phyloP scores from a whole-genome alignment of 1,284 basidiomycete species.

The Calocybe gambosa region DNA sequence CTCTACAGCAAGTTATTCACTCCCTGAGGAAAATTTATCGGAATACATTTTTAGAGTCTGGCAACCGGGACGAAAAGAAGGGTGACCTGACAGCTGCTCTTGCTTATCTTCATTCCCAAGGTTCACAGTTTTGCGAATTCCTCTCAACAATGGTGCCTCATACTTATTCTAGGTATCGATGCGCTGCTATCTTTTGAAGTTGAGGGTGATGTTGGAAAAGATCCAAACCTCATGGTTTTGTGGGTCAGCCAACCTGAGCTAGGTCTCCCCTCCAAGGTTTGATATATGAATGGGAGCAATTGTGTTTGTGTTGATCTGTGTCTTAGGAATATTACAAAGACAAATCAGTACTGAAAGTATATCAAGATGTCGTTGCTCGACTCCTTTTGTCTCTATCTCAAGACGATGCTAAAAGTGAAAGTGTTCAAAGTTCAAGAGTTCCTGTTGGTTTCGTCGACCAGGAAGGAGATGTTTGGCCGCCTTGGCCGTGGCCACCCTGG shows the following conservation, averaged over 20 bases:
- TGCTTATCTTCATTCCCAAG: slow-evolving; percentile 82
- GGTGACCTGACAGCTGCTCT: slow-evolving; percentile 72
- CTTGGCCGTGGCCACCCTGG: slow-evolving; percentile 86
- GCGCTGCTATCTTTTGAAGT: slow-evolving; percentile 75
- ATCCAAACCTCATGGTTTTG: slow-evolving; percentile 82
- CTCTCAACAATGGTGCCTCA: neutral
- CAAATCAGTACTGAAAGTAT: slow-evolving; percentile 60
- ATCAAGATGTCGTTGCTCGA: slow-evolving; percentile 64
- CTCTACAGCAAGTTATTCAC: slow-evolving; percentile 55
- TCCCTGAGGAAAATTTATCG: slow-evolving; percentile 52
- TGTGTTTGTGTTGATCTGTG: neutral
- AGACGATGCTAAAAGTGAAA: slow-evolving; percentile 34
- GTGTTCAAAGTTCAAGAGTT: slow-evolving; percentile 10
- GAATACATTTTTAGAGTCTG: slow-evolving; percentile 28
- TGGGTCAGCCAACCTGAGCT: slow-evolving; percentile 84
- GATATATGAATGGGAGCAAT: slow-evolving; percentile 1
- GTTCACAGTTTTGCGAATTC: slow-evolving; percentile 26
- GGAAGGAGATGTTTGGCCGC: slow-evolving; percentile 63
- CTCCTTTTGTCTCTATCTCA: slow-evolving; percentile 64
- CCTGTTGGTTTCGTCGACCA: slow-evolving; percentile 30
- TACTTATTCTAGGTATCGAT: slow-evolving; percentile 49
- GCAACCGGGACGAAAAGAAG: slow-evolving; percentile 16
- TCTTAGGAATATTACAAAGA: slow-evolving; percentile 88
- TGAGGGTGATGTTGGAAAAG: slow-evolving; percentile 87
- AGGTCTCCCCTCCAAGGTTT: slow-evolving; percentile 84